Evolutionary conservation across 108 stramenopile species (phyloP), one percentile per base, ranked within the genome.

Genomic region (Parmales sp.): DNA sequence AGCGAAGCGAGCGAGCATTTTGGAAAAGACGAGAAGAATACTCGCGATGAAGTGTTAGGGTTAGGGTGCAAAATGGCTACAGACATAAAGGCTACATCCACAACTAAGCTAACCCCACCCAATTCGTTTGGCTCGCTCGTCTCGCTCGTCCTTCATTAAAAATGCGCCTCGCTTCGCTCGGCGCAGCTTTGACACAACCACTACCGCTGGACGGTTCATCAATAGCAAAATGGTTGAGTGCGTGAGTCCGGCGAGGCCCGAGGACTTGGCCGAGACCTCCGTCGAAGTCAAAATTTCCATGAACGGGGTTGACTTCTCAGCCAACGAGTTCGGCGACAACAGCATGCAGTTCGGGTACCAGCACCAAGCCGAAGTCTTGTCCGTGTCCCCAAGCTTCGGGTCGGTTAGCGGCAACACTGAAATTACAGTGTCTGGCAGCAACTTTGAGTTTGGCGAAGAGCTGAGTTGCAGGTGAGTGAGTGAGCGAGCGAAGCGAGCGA

Each of bases 211-310:
- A 13, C 2, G 39, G 1, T 20, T 38, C 20, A 39, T 69, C 38
- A 22, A 2, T 9, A 3, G 25, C 46, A 9, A 20, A 46, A 16
- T 36, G 37, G 28, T 43, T 13, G 68, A 68, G 51, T 68, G 68
- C 54, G 31, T 11, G 18, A 51, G 49, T 9, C 46, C 46, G 18
- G 23, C 11, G 2, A n/a, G n/a, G n/a, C n/a, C n/a, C n/a, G 36
- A 38, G 22, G 20, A n/a, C 7, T 2, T 13, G 38, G 31, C 69
- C 39, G 49, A 37, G 1, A 41, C 37, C 2, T 6, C 7, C 3
- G 74, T 77, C 38, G 28, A 31, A 38, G 66, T 77, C n/a, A 36
- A 50, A n/a, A 49, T 77, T 19, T 28, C n/a, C 26, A 8, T 71
- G 20, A 66, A 77, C 38, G 74, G 50, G 11, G 41, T 71, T 9